These are phyloP conservation scores for Phoma sp. DNA, from an alignment of 2,329 filamentous ascomycete species.

Conservation along the genomic window DNA sequence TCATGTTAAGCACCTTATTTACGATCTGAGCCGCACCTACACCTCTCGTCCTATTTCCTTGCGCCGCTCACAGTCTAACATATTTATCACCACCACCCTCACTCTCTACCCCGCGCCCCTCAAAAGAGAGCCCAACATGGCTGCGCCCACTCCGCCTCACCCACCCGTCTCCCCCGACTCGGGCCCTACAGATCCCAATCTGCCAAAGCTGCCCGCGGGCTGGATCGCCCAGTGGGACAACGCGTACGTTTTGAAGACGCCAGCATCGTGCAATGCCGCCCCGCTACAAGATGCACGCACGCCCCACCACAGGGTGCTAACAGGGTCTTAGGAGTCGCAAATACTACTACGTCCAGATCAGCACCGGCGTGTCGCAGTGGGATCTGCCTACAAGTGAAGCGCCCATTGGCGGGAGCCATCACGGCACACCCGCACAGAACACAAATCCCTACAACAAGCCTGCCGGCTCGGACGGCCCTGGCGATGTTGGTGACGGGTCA, in stretches of 20 bases:
- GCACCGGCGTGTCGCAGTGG: constrained; percentile 75
- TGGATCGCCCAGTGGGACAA: constrained; percentile 52
- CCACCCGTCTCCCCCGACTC: constrained; percentile 48
- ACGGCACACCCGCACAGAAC: constrained; percentile 49
- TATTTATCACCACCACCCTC: constrained; percentile 12
- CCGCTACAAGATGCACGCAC: constrained; percentile 18
- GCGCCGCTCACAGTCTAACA: not conserved
- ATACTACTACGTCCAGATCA: constrained; percentile 68
- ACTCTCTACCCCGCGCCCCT: constrained; percentile 7
- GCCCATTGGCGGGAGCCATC: constrained; percentile 63
- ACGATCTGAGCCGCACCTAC: constrained; percentile 2
- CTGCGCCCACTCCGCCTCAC: constrained; percentile 45
- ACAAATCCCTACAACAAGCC: constrained; percentile 68
- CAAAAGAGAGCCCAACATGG: constrained; percentile 30
- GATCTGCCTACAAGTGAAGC: constrained; percentile 72
- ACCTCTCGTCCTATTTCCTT: not conserved
- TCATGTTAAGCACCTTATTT: constrained; percentile 12
- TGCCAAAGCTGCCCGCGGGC: constrained; percentile 47
- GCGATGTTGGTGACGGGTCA: constrained; percentile 51
- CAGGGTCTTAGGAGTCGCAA: constrained; percentile 42
- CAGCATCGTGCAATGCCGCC: constrained; percentile 14
- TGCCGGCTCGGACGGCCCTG: constrained; percentile 50
- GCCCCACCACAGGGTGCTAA: constrained; percentile 33
- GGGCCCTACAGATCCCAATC: constrained; percentile 47
- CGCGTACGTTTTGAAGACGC: constrained; percentile 31